phyloP scores from a whole-genome alignment of 2,329 filamentous ascomycete species.

The Aspergillus calidoustus region DNA sequence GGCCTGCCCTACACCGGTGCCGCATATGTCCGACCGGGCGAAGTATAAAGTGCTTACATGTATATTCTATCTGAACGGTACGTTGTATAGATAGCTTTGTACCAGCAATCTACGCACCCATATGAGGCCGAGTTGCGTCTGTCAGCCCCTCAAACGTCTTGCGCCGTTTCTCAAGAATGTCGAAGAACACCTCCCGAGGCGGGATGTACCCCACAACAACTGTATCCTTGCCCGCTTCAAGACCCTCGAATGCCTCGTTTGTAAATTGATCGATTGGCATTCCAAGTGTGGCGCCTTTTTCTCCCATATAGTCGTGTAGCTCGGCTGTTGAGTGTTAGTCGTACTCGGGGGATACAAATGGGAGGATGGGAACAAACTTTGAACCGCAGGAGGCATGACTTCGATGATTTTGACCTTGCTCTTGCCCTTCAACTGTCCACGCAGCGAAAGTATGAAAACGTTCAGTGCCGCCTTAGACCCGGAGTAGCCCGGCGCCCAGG shows the following conservation, averaged over 20 bases:
- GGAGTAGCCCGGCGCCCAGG: slow-evolving; percentile 56
- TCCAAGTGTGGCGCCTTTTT: slow-evolving; percentile 49
- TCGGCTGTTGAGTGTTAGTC: slow-evolving; percentile 45
- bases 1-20: slow-evolving; percentile 12
- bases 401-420: slow-evolving; percentile 52
- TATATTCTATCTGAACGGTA: background rate
- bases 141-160: slow-evolving; percentile 22
- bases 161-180: slow-evolving; percentile 38
- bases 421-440: slow-evolving; percentile 45
- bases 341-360: background rate
- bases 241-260: slow-evolving; percentile 51
- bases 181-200: slow-evolving; percentile 34
- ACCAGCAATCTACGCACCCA: background rate
- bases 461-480: slow-evolving; percentile 60
- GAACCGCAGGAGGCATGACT: slow-evolving; percentile 51
- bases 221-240: slow-evolving; percentile 50
- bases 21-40: background rate
- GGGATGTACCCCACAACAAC: slow-evolving; percentile 44
- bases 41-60: background rate
- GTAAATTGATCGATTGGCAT: slow-evolving; percentile 55
- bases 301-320: slow-evolving; percentile 54
- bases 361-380: slow-evolving; percentile 32
- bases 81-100: background rate
- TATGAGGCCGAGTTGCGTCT: background rate
- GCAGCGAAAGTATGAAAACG: slow-evolving; percentile 51